Evolutionary conservation across 2,329 filamentous ascomycete species (phyloP).

Genomic region (Epichloe hybrida): DNA sequence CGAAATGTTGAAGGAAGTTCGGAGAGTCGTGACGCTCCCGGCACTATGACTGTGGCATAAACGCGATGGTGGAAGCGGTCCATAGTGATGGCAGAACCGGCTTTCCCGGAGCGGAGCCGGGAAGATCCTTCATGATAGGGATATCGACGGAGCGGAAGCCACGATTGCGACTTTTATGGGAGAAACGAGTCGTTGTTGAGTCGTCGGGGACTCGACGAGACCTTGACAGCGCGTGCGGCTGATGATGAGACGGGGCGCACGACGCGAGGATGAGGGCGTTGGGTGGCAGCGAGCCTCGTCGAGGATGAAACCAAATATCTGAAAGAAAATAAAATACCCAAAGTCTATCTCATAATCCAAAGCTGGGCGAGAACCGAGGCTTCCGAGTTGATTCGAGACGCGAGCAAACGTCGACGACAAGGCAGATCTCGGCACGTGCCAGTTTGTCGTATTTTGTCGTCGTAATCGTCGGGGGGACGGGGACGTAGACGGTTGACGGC

Average conservation of each 20-base stretch:
- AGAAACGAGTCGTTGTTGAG: not conserved
- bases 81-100: conserved; percentile 26
- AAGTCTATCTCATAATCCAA: conserved; percentile 24
- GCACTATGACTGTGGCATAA: too few relatives aligned
- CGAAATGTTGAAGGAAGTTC: conserved; percentile 69
- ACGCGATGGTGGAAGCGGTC: conserved; percentile 28
- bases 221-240: conserved; percentile 4
- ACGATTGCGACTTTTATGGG: conserved; percentile 5
- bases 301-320: conserved; percentile 12
- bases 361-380: conserved; percentile 5
- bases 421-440: conserved; percentile 5
- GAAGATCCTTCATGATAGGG: conserved; percentile 25
- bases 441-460: conserved; percentile 2
- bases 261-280: not conserved
- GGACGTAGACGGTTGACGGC: not conserved
- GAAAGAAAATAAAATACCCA: conserved; percentile 18
- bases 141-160: conserved; percentile 5
- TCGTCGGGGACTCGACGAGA: conserved; percentile 6
- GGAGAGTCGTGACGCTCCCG: conserved; percentile 59
- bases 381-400: conserved; percentile 1
- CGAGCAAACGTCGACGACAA: conserved; percentile 3
- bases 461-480: not conserved
- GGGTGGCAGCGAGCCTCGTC: conserved; percentile 2
- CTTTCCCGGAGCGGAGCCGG: conserved; percentile 25
- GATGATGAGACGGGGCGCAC: not conserved